These are phyloP conservation scores for Scutellaria galericulata DNA, from an alignment of 257 asterid genomes.

Conservation along the genomic window DNA sequence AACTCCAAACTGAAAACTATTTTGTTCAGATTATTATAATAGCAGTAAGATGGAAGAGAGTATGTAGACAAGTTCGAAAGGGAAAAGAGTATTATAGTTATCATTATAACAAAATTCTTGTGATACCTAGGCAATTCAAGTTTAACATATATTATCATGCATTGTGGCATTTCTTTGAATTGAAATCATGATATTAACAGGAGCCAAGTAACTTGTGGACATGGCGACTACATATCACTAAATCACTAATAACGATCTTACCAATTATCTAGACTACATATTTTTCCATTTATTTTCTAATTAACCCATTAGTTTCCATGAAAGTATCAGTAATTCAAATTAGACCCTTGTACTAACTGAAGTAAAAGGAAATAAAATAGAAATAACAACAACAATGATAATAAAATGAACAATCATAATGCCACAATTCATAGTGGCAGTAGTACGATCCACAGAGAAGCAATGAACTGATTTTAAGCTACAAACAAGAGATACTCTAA, in stretches of 20 bases:
- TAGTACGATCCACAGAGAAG: slow-evolving; percentile 7
- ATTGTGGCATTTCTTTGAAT: slow-evolving; percentile 14
- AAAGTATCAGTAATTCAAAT: not conserved
- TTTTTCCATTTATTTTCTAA: slow-evolving; percentile 15
- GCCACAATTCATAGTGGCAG: not conserved
- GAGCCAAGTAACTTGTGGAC: not conserved
- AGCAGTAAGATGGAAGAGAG: not conserved
- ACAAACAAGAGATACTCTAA: slow-evolving; percentile 18
- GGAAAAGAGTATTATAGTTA: not conserved
- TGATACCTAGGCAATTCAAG: not conserved
- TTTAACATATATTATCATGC: not conserved
- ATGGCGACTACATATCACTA: slow-evolving; percentile 1
- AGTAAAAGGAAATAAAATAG: not conserved
- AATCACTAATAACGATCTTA: not conserved
- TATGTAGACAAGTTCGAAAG: not conserved
- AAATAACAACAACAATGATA: not conserved
- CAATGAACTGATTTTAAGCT: slow-evolving; percentile 24
- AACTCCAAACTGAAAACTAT: not conserved
- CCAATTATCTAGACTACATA: slow-evolving; percentile 4
- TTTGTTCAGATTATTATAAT: not conserved
- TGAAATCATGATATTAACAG: not conserved
- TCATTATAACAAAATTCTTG: not conserved
- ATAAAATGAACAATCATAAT: not conserved
- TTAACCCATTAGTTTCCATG: not conserved
- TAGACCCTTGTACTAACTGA: not conserved